phyloP scores from a whole-genome alignment of 306 rosid genomes.

The Sicyos edulis region DNA sequence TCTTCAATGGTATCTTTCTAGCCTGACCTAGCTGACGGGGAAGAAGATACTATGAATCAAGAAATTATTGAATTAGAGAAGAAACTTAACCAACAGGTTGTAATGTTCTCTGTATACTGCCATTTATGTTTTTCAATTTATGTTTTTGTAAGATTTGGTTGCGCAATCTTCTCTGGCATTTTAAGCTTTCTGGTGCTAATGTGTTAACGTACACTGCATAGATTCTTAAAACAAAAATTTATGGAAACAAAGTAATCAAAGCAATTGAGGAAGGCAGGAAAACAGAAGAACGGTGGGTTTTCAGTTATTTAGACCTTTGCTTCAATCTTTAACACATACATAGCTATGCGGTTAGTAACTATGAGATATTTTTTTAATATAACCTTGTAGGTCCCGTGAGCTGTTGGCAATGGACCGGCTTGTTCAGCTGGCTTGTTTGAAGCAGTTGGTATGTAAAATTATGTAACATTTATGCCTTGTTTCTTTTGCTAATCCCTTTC shows the following conservation, averaged over 20 bases:
- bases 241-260: conserved; percentile 40
- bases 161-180: conserved; percentile 7
- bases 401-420: conserved; percentile 75
- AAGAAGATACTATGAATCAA: conserved; percentile 49
- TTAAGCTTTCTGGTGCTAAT: conserved; percentile 7
- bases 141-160: background rate
- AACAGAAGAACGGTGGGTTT: conserved; percentile 49
- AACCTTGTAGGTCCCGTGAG: conserved; percentile 56
- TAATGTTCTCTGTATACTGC: conserved; percentile 14
- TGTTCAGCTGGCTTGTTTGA: conserved; percentile 64
- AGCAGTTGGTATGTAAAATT: conserved; percentile 58
- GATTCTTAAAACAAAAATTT: conserved; percentile 52
- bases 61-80: conserved; percentile 60
- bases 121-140: background rate
- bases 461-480: background rate
- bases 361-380: background rate
- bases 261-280: conserved; percentile 54
- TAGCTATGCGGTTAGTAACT: background rate
- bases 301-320: conserved; percentile 18
- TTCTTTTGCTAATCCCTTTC: too few relatives aligned
- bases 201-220: conserved; percentile 26
- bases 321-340: background rate
- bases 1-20: conserved; percentile 32
- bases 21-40: conserved; percentile 85
- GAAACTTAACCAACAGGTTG: conserved; percentile 57